Percentiles rank a stretch among this genome's conserved stretches.
Conservation (phyloP, 805 yeast genomes). For the Candida boleticola region DNA sequence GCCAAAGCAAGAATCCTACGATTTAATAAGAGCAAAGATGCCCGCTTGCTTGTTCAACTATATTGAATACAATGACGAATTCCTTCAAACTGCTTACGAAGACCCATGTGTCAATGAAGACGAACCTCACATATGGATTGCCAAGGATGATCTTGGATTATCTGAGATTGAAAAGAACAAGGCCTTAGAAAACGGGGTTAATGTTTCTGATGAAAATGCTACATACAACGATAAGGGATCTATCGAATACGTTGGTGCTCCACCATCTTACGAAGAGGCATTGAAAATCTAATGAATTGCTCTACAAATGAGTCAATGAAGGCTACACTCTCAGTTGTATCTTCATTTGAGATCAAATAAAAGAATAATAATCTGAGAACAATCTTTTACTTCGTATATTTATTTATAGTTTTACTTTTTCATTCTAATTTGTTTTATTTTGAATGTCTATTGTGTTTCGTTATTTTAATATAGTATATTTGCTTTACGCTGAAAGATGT, state of each 20-base stretch:
- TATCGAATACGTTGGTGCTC: slow-evolving; percentile 55
- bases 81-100: slow-evolving; percentile 43
- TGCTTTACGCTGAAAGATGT: neutral
- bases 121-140: slow-evolving; percentile 69
- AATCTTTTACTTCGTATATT: too few relatives aligned
- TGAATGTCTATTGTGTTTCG: too few relatives aligned
- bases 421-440: too few relatives aligned
- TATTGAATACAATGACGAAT: slow-evolving; percentile 40
- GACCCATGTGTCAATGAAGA: slow-evolving; percentile 57
- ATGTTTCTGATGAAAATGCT: slow-evolving; percentile 58
- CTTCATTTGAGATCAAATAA: too few relatives aligned
- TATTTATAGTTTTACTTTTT: too few relatives aligned
- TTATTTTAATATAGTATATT: too few relatives aligned
- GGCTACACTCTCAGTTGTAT: too few relatives aligned
- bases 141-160: slow-evolving; percentile 66
- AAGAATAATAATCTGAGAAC: too few relatives aligned
- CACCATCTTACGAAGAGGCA: slow-evolving; percentile 65
- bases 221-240: slow-evolving; percentile 56
- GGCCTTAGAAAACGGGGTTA: slow-evolving; percentile 53
- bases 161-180: slow-evolving; percentile 56
- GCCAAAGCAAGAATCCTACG: slow-evolving; percentile 49
- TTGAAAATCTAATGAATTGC: slow-evolving; percentile 34
- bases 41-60: slow-evolving; percentile 42
- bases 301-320: too few relatives aligned
- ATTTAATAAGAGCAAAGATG: slow-evolving; percentile 40